Evolutionary conservation across 192 early-diverging fungal genomes (phyloP).

Genomic region (Entophlyctis luteolus): DNA sequence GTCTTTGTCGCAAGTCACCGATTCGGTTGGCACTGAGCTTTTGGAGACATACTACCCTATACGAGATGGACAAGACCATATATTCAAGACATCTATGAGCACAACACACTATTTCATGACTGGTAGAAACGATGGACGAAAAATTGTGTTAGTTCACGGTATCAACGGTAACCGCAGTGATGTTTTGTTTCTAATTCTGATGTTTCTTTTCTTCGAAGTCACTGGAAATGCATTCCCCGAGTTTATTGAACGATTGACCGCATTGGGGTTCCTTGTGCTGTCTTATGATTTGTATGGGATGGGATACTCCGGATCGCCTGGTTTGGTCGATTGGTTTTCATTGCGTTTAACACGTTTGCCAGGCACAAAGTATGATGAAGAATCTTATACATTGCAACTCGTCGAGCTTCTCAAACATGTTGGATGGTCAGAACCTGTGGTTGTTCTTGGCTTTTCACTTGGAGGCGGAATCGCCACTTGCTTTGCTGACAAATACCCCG

Average conservation of each 20-base stretch:
- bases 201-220: neutral
- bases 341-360: neutral
- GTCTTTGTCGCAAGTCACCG: neutral
- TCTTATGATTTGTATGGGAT: constrained; percentile 6
- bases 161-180: neutral
- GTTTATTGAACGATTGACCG: neutral
- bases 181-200: neutral
- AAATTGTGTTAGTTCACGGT: constrained; percentile 10
- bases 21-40: neutral
- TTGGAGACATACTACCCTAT: neutral
- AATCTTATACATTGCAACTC: constrained; percentile 12
- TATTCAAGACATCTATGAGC: neutral
- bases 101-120: constrained; percentile 7
- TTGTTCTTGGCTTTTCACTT: neutral
- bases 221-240: constrained; percentile 11
- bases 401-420: constrained; percentile 12
- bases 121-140: neutral
- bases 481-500: constrained; percentile 10
- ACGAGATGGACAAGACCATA: neutral
- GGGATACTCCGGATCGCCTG: constrained; percentile 4
- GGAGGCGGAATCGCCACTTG: constrained; percentile 12
- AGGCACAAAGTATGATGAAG: neutral
- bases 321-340: neutral
- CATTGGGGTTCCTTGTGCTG: constrained; percentile 1
- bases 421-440: neutral